Conservation (phyloP, 192 early-diverging fungal genomes). For the Radiomyces spectabilis region DNA sequence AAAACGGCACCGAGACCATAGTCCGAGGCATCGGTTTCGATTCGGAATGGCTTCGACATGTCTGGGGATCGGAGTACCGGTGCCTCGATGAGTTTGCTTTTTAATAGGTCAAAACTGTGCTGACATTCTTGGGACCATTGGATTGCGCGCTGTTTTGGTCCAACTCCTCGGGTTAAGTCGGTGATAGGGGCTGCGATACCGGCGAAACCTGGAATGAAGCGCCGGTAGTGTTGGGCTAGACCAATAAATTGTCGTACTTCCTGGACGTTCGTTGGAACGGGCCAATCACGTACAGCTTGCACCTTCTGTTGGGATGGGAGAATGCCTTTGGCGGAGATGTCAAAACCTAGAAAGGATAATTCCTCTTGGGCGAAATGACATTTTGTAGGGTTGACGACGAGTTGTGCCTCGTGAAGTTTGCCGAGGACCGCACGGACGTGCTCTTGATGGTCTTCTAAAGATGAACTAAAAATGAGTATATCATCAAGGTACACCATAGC, state of each 20-base stretch:
- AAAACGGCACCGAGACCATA: not conserved
- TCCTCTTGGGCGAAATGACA: not conserved
- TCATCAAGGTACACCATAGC: constrained; percentile 36
- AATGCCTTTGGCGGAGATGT: constrained; percentile 20
- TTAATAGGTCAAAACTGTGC: not conserved
- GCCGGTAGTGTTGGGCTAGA: constrained; percentile 12
- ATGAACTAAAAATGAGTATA: constrained; percentile 28
- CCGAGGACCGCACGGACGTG: constrained; percentile 9
- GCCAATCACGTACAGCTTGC: constrained; percentile 11
- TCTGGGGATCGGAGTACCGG: constrained; percentile 26
- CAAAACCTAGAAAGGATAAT: constrained; percentile 20
- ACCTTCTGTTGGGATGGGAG: constrained; percentile 12
- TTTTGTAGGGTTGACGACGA: constrained; percentile 2
- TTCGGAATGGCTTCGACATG: constrained; percentile 9
- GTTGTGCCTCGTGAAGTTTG: not conserved
- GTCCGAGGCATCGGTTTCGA: constrained; percentile 31
- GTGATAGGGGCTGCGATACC: constrained; percentile 14
- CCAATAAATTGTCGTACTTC: constrained; percentile 18
- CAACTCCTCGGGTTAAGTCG: not conserved
- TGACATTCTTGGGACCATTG: not conserved
- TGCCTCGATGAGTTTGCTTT: not conserved
- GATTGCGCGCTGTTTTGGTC: no score
- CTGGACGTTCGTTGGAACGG: constrained; percentile 1
- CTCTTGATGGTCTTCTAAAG: constrained; percentile 22
- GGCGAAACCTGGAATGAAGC: constrained; percentile 15